These are phyloP conservation scores for Talinum fruticosum DNA, from an alignment of 148 eudicot species.

Conservation along the genomic window DNA sequence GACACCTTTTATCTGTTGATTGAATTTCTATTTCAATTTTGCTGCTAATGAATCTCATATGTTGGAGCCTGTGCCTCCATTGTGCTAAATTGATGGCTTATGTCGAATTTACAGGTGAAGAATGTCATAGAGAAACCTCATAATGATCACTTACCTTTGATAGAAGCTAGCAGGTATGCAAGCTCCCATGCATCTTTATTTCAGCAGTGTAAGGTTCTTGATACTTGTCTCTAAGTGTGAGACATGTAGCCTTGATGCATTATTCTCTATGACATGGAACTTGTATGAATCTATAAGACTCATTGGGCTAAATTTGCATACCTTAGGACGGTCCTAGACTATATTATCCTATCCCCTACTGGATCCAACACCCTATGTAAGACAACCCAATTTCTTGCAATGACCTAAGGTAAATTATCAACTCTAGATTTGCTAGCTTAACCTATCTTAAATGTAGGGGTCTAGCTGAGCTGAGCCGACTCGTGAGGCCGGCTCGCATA, in stretches of 20 bases:
- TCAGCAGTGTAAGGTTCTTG: neutral
- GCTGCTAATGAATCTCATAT: neutral
- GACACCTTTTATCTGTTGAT: neutral
- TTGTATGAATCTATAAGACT: neutral
- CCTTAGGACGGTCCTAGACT: neutral
- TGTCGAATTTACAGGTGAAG: too few species aligned
- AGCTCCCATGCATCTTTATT: neutral
- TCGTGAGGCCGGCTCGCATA: too few species aligned
- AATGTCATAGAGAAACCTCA: too few species aligned
- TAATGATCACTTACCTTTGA: too few species aligned
- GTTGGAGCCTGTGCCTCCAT: too few species aligned
- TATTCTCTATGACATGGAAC: neutral
- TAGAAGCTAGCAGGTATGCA: slow-evolving; percentile 45
- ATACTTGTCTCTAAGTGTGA: neutral
- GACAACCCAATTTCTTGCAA: too few species aligned
- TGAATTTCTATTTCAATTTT: neutral
- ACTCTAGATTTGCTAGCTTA: too few species aligned
- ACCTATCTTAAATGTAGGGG: too few species aligned
- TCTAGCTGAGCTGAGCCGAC: too few species aligned
- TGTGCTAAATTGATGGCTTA: too few species aligned
- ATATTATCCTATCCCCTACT: neutral
- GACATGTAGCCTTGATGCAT: neutral
- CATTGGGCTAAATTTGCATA: neutral
- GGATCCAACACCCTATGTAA: neutral
- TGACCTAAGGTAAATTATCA: too few species aligned